Evolutionary conservation across 2,329 filamentous ascomycete genomes (phyloP).

Genomic region (Nothophoma quercina): DNA sequence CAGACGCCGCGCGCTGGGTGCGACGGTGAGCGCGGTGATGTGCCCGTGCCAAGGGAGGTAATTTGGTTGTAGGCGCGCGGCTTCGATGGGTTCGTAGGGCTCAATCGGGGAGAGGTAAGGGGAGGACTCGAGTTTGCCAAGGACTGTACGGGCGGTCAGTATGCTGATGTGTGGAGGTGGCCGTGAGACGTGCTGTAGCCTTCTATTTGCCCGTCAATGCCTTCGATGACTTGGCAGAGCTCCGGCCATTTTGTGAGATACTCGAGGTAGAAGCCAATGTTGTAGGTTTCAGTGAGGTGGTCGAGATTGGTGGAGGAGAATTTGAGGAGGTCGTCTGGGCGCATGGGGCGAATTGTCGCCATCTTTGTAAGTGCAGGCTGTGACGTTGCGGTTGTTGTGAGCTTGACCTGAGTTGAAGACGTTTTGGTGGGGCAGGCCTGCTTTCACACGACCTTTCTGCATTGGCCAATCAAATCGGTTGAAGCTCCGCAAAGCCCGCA

Average conservation of each 20-base stretch:
- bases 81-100: constrained; percentile 68
- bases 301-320: constrained; percentile 97
- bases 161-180: background rate
- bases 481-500: constrained; percentile 3
- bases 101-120: constrained; percentile 76
- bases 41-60: constrained; percentile 99
- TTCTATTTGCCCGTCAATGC: constrained; percentile 84
- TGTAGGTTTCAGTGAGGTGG: constrained; percentile 96
- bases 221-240: constrained; percentile 90
- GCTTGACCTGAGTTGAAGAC: background rate
- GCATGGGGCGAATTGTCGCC: constrained; percentile 85
- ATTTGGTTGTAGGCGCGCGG: constrained; percentile 58
- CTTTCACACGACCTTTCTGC: background rate
- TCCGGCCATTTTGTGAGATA: constrained; percentile 97
- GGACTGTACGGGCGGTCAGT: constrained; percentile 66
- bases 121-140: constrained; percentile 90
- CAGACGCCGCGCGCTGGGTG: constrained; percentile 82
- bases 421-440: constrained; percentile 7
- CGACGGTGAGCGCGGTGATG: constrained; percentile 93
- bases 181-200: constrained; percentile 84
- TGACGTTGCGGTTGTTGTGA: background rate
- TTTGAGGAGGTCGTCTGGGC: constrained; percentile 73
- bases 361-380: constrained; percentile 59
- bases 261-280: constrained; percentile 92
- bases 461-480: constrained; percentile 9